Evolutionary conservation across 768 basidiomycete species (phyloP).

Genomic region (Suillus occidentalis): DNA sequence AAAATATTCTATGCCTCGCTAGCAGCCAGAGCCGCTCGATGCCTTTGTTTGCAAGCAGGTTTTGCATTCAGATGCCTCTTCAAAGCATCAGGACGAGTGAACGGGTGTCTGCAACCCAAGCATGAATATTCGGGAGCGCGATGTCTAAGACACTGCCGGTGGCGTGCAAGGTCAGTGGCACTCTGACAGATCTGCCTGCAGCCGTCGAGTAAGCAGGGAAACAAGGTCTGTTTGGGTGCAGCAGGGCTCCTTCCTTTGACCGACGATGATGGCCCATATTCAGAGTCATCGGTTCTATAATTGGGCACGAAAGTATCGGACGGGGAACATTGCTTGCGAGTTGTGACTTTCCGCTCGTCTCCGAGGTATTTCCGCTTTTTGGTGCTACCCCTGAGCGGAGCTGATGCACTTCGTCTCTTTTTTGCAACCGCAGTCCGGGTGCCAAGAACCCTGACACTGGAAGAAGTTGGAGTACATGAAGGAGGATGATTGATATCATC

Average conservation of each 20-base stretch:
- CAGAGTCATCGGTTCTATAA: neutral
- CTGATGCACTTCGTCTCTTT: neutral
- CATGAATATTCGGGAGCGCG: conserved; percentile 22
- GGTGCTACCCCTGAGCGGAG: conserved; percentile 4
- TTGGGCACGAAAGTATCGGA: neutral
- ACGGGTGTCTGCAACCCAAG: conserved; percentile 25
- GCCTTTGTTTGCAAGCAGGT: conserved; percentile 26
- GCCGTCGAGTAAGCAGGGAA: conserved; percentile 22
- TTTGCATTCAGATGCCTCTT: conserved; percentile 34
- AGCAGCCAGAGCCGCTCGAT: conserved; percentile 16
- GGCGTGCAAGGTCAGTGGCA: conserved; percentile 27
- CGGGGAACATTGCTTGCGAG: neutral
- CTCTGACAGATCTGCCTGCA: conserved; percentile 32
- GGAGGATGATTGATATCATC: conserved; percentile 19
- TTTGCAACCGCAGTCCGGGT: neutral
- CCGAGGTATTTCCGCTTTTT: conserved; percentile 9
- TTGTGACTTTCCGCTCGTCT: neutral
- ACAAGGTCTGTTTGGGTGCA: conserved; percentile 16
- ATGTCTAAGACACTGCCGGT: conserved; percentile 32
- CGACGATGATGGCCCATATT: neutral
- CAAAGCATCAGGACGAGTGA: conserved; percentile 32
- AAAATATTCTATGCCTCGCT: neutral
- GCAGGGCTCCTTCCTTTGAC: neutral
- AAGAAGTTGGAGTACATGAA: conserved; percentile 23
- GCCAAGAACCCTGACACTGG: conserved; percentile 4